These are phyloP conservation scores for Lasiodiplodia sp. DNA, from an alignment of 2,329 filamentous ascomycete species.

Conservation along the genomic window DNA sequence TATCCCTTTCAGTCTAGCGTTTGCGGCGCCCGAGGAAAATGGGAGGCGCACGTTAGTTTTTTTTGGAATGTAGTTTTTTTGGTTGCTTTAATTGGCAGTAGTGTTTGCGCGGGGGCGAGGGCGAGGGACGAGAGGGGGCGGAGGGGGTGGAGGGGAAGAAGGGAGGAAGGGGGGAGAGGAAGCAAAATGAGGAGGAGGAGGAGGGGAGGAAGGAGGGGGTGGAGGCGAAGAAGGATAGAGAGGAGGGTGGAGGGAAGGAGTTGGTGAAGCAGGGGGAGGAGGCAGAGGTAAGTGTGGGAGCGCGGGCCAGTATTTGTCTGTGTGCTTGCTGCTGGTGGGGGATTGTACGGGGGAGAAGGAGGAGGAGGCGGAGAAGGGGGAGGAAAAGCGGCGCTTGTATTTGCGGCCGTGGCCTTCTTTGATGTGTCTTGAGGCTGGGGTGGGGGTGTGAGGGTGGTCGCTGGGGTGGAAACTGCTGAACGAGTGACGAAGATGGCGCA, in stretches of 20 bases:
- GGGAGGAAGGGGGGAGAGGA: no score
- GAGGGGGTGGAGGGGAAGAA: no score
- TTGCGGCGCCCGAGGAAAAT: slow-evolving; percentile 1
- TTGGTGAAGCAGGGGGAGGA: neutral
- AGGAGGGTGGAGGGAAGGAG: no score
- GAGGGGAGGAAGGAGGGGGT: no score
- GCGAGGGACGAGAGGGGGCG: no score
- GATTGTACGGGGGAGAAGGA: neutral
- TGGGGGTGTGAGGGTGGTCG: neutral
- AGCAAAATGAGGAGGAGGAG: no score
- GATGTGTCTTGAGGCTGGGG: neutral
- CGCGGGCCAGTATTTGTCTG: neutral
- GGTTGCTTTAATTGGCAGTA: no score
- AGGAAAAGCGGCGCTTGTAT: neutral
- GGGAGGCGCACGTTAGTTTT: no score
- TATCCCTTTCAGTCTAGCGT: slow-evolving; percentile 51
- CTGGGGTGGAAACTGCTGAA: neutral
- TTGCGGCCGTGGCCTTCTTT: neutral
- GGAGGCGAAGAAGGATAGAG: neutral
- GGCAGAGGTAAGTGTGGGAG: slow-evolving; percentile 16
- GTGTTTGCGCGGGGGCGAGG: no score
- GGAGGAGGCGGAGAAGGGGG: neutral
- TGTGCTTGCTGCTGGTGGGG: neutral
- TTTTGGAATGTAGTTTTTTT: no score
- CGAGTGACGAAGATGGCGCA: neutral